Conservation (phyloP, 202 grass and related monocot species). For the Carex sylvatica region DNA sequence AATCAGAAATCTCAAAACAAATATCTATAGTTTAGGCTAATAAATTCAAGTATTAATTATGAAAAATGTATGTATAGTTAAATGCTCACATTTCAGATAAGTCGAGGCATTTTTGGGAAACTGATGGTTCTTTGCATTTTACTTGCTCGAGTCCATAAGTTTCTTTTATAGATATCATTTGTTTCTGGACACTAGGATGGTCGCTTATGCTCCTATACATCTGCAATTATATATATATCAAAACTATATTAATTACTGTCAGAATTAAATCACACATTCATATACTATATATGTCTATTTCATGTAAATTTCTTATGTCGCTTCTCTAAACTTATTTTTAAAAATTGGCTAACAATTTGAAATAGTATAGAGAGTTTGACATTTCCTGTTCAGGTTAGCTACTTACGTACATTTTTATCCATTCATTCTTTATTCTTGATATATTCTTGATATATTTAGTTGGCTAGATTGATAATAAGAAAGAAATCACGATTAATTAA, state of each 20-base stretch:
- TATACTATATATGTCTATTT: background rate
- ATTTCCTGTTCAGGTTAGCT: background rate
- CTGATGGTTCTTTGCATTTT: background rate
- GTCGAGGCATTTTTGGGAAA: background rate
- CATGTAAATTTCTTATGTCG: background rate
- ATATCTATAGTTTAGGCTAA: background rate
- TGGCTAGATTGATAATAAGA: background rate
- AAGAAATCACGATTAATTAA: background rate
- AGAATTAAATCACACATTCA: background rate
- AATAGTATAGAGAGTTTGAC: background rate
- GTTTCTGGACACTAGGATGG: slow-evolving; percentile 28
- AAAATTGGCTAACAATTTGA: background rate
- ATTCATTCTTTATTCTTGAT: background rate
- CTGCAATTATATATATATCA: slow-evolving; percentile 16
- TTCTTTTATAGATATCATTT: background rate
- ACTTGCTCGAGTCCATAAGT: background rate
- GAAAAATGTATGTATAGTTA: background rate
- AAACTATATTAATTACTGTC: background rate
- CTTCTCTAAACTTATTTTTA: background rate
- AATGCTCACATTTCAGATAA: slow-evolving; percentile 13
- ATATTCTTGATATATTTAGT: too few relatives aligned
- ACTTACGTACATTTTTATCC: background rate
- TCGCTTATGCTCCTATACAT: slow-evolving; percentile 37
- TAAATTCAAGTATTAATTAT: background rate
- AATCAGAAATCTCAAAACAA: background rate